Base-by-base conservation (phyloP, 805 yeast genomes). In the Starmera pachycereana region DNA sequence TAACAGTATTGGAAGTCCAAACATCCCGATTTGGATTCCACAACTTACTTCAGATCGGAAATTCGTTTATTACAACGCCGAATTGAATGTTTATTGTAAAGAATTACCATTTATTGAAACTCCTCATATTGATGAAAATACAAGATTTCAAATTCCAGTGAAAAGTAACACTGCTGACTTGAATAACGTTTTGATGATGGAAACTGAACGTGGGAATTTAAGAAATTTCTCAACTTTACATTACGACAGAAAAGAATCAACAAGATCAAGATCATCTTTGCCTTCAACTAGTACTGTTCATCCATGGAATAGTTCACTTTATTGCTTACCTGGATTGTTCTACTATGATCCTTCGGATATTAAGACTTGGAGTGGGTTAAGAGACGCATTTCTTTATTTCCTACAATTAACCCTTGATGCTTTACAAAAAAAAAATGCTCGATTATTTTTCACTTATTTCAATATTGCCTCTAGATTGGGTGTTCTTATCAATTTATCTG, bases 321-420 rank as follows among this genome's bases (percentile, higher is more conserved):
- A 56, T 52, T 45, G 57, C 51, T 40, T 49, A 36, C 66, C 67
- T 6, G 68, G 61, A 10, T 45, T 74, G 9, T 81, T 81, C 53
- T 79, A 78, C 52, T 66, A 66, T 41, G 78, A 78, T 42, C 71
- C 77, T 11, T 58, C 71, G 10, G 90, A 83, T 53, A 62, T 80
- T 19, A 61, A 66, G 16, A 64, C 66, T 10, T 83, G 90, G 90
- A 63, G 73, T 4, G 74, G 69, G 18, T 55, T 80, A 33, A 62
- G 66, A 35, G 71, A 69, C 37, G 63, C 68, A 6, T 67, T 78
- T 37, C 56, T 66, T 12, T 69, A 63, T 46, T 63, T 73, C 36
- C 57, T 78, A 12, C 72, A 70, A 22, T 54, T 72, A 42, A 58
- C 77, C 0, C 55, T 68, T 38, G 74, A 71, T 38, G 70, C 81